Base-by-base conservation (phyloP, 164 flowering plant species). In the Liriodendron chinense region DNA sequence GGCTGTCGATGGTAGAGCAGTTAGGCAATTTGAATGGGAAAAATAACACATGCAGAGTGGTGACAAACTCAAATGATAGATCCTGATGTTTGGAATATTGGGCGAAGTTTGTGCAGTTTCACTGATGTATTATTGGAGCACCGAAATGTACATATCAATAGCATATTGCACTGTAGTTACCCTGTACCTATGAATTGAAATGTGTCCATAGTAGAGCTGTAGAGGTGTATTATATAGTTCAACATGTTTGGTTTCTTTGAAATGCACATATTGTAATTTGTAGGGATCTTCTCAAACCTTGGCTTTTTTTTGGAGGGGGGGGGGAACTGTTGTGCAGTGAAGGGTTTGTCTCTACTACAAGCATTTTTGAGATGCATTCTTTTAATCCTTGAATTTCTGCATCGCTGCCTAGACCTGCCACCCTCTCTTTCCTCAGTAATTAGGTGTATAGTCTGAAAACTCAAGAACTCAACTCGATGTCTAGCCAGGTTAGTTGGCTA, bases 1-100 rank as follows among this genome's bases (percentile, higher is more conserved):
- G 85, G 70, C 83, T 80, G 59, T 70, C 87, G 57, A 25, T 84
- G 28, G 24, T 84, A 16, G 88, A 85, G 57, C 91, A 93, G 97
- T 74, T 91, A 7, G 76, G 85, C 76, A 86, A 77, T 75, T 49
- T 83, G 69, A 88, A 77, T 83, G 83, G 89, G 81, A 81, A 81
- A 72, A 80, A 67, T 82, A 83, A 80, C 82, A 71, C 72, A 8
- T 72, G 43, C 79, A 72, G 76, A 78, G 8, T 70, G 28, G 78
- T 72, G 77, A 78, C 80, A 78, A 77, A 77, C 75, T 64, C 65
- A 78, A 80, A 24, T 43, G 13, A 3, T 72, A 47, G 26, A 20
- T 57, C 65, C 24, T 72, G 69, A 13, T 67, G 28, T 67, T 67
- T 67, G 43, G 26, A 67, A 3, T 24, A 13, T 28, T 28, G 10